A percentile compares a stretch with the other conserved stretches of the same genome.
Conservation (phyloP, 805 yeast species). For the Ogataea chonburiensis region DNA sequence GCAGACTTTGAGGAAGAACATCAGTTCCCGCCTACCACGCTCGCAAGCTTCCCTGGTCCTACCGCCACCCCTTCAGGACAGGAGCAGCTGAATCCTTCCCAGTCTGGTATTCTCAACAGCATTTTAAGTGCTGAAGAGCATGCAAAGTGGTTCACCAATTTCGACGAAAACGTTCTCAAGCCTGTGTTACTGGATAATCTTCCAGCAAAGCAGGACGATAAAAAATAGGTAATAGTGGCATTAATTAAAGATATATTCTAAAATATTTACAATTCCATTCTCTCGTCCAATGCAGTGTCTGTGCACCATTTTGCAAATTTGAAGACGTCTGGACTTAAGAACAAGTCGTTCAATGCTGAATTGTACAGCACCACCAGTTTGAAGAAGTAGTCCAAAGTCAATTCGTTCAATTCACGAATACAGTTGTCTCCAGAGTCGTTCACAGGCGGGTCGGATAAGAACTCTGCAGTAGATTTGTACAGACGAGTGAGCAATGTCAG, state of each 20-base stretch:
- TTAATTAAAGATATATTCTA: slow-evolving; percentile 5
- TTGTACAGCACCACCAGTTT: slow-evolving; percentile 65
- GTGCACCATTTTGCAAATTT: slow-evolving; percentile 72
- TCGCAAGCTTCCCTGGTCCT: slow-evolving; percentile 23
- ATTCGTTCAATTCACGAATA: slow-evolving; percentile 57
- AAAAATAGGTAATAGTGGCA: slow-evolving; percentile 5
- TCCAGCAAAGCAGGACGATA: slow-evolving; percentile 29
- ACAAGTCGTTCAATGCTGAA: slow-evolving; percentile 60
- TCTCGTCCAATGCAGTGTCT: slow-evolving; percentile 59
- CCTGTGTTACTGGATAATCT: slow-evolving; percentile 79
- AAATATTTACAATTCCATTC: slow-evolving; percentile 27
- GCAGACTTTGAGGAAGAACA: slow-evolving; percentile 36
- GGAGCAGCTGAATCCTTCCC: slow-evolving; percentile 3
- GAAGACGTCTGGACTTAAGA: slow-evolving; percentile 60
- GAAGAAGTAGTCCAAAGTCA: slow-evolving; percentile 62
- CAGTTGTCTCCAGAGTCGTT: slow-evolving; percentile 37
- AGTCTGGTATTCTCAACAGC: slow-evolving; percentile 27
- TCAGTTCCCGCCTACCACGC: slow-evolving; percentile 34
- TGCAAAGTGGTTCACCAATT: slow-evolving; percentile 87
- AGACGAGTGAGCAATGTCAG: slow-evolving; percentile 60
- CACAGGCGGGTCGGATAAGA: slow-evolving; percentile 39
- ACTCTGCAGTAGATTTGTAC: slow-evolving; percentile 51
- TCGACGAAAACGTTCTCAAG: slow-evolving; percentile 90
- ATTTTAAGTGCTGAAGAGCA: slow-evolving; percentile 57
- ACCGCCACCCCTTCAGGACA: slow-evolving; percentile 10